These are phyloP conservation scores for Entomophthora muscae DNA, from an alignment of 371 early-diverging fungal genomes.

Conservation along the genomic window DNA sequence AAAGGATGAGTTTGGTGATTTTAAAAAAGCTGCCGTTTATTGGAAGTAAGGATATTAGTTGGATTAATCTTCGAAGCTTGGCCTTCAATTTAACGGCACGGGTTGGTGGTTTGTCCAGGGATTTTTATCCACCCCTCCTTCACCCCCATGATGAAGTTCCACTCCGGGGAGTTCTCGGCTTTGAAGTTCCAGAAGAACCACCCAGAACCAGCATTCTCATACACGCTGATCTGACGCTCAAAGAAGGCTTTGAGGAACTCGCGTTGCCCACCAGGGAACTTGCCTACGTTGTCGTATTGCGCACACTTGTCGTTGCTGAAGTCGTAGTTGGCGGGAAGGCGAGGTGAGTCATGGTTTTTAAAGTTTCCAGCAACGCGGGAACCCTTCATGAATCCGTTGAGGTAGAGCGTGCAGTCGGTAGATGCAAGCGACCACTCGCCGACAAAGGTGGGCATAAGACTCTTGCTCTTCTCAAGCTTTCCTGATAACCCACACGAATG, in stretches of 20 bases:
- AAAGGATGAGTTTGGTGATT: too few relatives aligned
- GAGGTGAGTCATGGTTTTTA: not conserved
- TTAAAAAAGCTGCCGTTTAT: too few relatives aligned
- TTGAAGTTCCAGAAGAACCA: slow-evolving; percentile 74
- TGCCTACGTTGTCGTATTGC: not conserved
- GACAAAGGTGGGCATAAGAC: slow-evolving; percentile 35
- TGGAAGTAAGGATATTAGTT: too few relatives aligned
- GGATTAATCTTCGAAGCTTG: too few relatives aligned
- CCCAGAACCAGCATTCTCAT: slow-evolving; percentile 26
- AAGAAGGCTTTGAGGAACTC: slow-evolving; percentile 19
- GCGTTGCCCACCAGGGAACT: not conserved
- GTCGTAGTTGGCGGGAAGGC: not conserved
- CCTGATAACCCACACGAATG: slow-evolving; percentile 10
- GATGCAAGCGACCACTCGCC: slow-evolving; percentile 58
- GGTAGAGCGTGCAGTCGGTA: slow-evolving; percentile 36
- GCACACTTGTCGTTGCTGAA: not conserved
- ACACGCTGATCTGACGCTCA: slow-evolving; percentile 31
- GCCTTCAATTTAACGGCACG: too few relatives aligned
- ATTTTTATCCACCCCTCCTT: slow-evolving; percentile 12
- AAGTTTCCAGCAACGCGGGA: slow-evolving; percentile 17
- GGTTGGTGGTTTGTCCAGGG: not conserved
- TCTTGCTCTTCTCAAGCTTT: slow-evolving; percentile 6
- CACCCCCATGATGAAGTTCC: slow-evolving; percentile 41
- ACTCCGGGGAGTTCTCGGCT: slow-evolving; percentile 51
- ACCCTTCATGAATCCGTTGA: not conserved